phyloP scores from a whole-genome alignment of 176 grass and related monocot species.

The Otatea glauca region DNA sequence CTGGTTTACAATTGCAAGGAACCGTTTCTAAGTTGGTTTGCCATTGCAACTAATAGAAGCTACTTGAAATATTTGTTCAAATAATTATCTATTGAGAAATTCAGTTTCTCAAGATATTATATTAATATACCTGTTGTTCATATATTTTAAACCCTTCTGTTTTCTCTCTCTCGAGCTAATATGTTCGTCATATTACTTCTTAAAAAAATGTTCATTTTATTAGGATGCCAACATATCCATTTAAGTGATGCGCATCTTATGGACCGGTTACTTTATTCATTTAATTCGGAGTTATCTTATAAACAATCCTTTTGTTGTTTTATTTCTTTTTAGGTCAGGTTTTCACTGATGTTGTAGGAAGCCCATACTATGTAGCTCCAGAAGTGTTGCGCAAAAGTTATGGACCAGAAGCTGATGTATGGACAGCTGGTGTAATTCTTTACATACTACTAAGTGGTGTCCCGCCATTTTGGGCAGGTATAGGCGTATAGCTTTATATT shows the following conservation, averaged over 20 bases:
- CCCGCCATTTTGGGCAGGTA: constrained; percentile 88
- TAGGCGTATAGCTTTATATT: constrained; percentile 27
- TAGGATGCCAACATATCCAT: neutral
- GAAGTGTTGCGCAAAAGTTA: constrained; percentile 81
- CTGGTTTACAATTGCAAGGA: neutral
- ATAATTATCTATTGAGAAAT: neutral
- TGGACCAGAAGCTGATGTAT: constrained; percentile 87
- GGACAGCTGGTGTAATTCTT: constrained; percentile 91
- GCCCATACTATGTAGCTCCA: constrained; percentile 90
- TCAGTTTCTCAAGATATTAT: neutral
- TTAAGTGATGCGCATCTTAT: constrained; percentile 13
- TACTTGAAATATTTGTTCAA: neutral
- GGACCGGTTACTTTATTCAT: neutral
- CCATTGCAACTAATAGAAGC: neutral
- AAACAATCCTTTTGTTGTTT: neutral
- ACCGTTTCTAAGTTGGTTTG: too few species aligned
- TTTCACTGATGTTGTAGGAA: constrained; percentile 86
- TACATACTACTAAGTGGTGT: constrained; percentile 89
- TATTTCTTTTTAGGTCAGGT: constrained; percentile 64
- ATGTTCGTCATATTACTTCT: neutral
- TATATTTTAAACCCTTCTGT: neutral
- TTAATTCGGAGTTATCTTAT: constrained; percentile 8
- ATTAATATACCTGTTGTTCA: neutral
- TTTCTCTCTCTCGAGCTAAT: neutral
- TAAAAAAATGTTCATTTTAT: neutral